phyloP scores from a whole-genome alignment of 179 eudicot genomes.

The Carnegiea gigantea region DNA sequence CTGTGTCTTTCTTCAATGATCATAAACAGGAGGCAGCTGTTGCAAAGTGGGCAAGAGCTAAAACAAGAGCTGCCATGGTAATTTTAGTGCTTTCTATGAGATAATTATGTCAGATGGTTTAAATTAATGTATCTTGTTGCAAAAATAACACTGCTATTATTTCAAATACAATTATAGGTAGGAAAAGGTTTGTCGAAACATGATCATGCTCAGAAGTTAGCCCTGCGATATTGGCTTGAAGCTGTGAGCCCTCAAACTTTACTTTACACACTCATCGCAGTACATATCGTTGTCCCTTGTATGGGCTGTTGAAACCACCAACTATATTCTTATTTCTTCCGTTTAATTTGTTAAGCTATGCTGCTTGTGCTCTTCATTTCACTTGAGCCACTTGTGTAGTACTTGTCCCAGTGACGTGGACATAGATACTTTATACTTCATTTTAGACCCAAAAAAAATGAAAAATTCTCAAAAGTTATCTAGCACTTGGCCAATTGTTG shows the following conservation, averaged over 20 bases:
- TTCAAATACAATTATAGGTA: constrained; percentile 39
- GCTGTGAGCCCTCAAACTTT: constrained; percentile 50
- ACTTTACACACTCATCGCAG: too few species aligned
- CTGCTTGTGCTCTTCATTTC: too few species aligned
- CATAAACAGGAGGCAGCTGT: constrained; percentile 65
- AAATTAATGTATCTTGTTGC: neutral
- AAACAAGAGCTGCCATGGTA: constrained; percentile 79
- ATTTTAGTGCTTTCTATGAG: neutral
- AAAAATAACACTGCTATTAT: neutral
- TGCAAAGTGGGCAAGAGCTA: constrained; percentile 87
- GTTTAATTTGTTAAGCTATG: too few species aligned
- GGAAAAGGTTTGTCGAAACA: constrained; percentile 89
- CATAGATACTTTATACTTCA: too few species aligned
- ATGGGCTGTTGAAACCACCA: too few species aligned
- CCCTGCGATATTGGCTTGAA: constrained; percentile 93
- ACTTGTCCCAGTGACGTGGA: too few species aligned
- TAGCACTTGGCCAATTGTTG: too few species aligned
- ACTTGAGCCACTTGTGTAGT: too few species aligned
- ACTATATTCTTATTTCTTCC: too few species aligned
- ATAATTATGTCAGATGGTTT: neutral
- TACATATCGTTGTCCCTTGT: too few species aligned
- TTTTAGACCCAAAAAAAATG: too few species aligned
- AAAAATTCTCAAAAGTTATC: too few species aligned
- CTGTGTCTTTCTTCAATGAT: constrained; percentile 78
- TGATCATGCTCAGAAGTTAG: constrained; percentile 80